phyloP scores from a whole-genome alignment of 176 grass and related monocot genomes.

The Dendrocalamus sinicus region DNA sequence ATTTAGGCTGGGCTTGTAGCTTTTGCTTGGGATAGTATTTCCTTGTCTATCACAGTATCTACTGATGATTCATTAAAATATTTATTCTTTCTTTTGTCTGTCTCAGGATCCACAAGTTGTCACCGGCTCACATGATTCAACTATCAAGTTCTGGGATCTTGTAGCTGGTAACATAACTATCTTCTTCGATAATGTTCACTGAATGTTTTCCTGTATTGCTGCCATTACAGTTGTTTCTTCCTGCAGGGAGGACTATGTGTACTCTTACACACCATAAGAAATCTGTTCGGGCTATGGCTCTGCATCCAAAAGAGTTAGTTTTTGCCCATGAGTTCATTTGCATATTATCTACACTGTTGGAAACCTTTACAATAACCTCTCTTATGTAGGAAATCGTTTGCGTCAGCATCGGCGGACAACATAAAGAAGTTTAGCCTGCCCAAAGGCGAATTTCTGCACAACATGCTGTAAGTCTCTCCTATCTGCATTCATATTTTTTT shows the following conservation, averaged over 20 bases:
- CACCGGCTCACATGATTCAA: slow-evolving; percentile 95
- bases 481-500: not conserved
- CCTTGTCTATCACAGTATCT: not conserved
- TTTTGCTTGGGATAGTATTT: slow-evolving; percentile 24
- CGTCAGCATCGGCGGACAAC: slow-evolving; percentile 96
- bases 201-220: slow-evolving; percentile 15
- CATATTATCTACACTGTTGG: slow-evolving; percentile 15
- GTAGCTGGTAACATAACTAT: slow-evolving; percentile 74
- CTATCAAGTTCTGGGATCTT: slow-evolving; percentile 99
- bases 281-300: slow-evolving; percentile 88
- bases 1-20: not conserved
- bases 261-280: slow-evolving; percentile 99
- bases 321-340: slow-evolving; percentile 24
- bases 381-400: slow-evolving; percentile 76
- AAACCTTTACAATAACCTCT: slow-evolving; percentile 25
- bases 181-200: not conserved
- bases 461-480: slow-evolving; percentile 84
- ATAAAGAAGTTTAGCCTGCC: slow-evolving; percentile 94
- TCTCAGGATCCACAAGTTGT: slow-evolving; percentile 97
- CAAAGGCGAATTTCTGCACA: slow-evolving; percentile 95
- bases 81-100: not conserved
- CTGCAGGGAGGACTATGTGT: slow-evolving; percentile 88
- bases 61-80: not conserved
- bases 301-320: slow-evolving; percentile 92
- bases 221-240: slow-evolving; percentile 39